Evolutionary conservation across 306 rosid genomes (phyloP).

Genomic region (Mimosa bimucronata): DNA sequence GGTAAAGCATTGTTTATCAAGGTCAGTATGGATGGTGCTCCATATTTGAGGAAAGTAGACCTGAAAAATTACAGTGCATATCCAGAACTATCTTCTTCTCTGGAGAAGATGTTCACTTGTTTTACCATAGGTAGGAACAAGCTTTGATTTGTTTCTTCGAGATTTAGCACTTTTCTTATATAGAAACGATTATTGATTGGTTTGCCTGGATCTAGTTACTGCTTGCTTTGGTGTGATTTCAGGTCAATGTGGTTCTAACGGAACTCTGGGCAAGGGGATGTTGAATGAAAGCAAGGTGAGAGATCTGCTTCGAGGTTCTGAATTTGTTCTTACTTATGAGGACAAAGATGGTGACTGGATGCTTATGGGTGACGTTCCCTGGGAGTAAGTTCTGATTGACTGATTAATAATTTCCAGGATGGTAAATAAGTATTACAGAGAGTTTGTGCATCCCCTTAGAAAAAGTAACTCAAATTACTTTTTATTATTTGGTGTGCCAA

Average conservation of each 20-base stretch:
- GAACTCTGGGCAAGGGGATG: slow-evolving; percentile 65
- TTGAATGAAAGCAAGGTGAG: slow-evolving; percentile 83
- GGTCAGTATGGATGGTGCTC: slow-evolving; percentile 96
- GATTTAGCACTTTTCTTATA: background rate
- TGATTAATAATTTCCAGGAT: background rate
- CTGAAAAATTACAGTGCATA: slow-evolving; percentile 70
- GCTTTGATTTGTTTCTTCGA: slow-evolving; percentile 17
- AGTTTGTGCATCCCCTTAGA: background rate
- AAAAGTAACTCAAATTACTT: background rate
- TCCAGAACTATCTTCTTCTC: slow-evolving; percentile 72
- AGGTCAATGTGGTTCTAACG: slow-evolving; percentile 88
- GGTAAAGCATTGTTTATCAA: slow-evolving; percentile 69
- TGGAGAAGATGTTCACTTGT: slow-evolving; percentile 89
- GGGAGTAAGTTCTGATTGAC: slow-evolving; percentile 70
- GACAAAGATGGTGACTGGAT: slow-evolving; percentile 95
- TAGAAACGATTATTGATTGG: slow-evolving; percentile 9
- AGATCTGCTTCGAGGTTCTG: slow-evolving; percentile 91
- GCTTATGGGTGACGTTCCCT: slow-evolving; percentile 95
- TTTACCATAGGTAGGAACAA: slow-evolving; percentile 73
- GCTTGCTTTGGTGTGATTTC: slow-evolving; percentile 55
- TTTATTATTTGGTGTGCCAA: background rate
- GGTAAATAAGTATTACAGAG: background rate
- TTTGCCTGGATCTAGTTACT: slow-evolving; percentile 60
- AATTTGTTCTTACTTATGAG: slow-evolving; percentile 82
- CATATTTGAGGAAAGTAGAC: slow-evolving; percentile 88